Evolutionary conservation across 208 protist species (phyloP).

Genomic region (Acanthamoeba lugdunensis): DNA sequence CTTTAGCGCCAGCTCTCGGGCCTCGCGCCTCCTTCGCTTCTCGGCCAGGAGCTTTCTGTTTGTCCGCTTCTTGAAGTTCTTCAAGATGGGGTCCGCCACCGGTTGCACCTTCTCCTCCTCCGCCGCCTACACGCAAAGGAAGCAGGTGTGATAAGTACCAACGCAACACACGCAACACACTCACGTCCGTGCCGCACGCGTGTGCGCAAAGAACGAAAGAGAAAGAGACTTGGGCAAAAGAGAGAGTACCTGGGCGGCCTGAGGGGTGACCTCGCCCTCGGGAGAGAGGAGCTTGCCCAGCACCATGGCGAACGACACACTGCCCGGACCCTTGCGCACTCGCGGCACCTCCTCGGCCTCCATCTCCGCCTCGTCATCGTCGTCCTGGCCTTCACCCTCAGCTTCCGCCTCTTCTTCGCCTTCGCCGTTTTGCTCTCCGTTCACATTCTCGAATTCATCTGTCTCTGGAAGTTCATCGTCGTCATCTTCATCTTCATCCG

Average conservation of each 20-base stretch:
- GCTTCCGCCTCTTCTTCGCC: not conserved
- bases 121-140: not conserved
- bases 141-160: not conserved
- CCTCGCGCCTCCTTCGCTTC: constrained; percentile 9
- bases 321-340: constrained; percentile 42
- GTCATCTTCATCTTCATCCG: constrained; percentile 29
- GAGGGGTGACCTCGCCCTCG: not conserved
- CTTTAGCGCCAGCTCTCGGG: constrained; percentile 29
- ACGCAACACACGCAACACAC: not conserved
- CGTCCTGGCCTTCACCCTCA: not conserved
- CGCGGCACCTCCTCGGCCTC: constrained; percentile 16
- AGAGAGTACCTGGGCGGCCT: not conserved
- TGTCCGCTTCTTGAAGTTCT: constrained; percentile 34
- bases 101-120: not conserved
- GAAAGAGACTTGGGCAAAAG: not conserved
- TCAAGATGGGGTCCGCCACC: constrained; percentile 50
- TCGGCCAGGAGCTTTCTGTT: constrained; percentile 33
- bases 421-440: not conserved
- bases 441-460: not conserved
- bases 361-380: not conserved
- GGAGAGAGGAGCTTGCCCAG: constrained; percentile 27
- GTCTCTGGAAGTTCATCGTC: not conserved
- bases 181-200: not conserved
- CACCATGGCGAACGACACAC: constrained; percentile 18
- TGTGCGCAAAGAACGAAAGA: not conserved